These are phyloP conservation scores for Isoetes taiwanensis DNA, from an alignment of 75 land plant species.

Conservation along the genomic window DNA sequence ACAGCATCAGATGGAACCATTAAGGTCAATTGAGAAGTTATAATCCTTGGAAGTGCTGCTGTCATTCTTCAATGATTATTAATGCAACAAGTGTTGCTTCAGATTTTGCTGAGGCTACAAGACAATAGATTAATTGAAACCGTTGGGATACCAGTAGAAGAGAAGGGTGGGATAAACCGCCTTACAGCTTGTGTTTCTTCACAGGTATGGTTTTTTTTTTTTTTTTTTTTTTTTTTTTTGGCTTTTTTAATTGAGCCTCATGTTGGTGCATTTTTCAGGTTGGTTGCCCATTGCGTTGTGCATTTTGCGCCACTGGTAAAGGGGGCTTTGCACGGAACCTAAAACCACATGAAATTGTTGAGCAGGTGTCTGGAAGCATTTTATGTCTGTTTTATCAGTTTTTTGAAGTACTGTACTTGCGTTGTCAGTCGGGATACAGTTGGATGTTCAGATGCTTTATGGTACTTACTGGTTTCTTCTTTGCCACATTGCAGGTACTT, in stretches of 20 bases:
- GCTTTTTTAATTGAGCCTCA: neutral
- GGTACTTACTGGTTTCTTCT: neutral
- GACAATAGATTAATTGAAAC: slow-evolving; percentile 83
- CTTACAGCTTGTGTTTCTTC: slow-evolving; percentile 96
- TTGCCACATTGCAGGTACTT: slow-evolving; percentile 44
- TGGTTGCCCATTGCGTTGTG: slow-evolving; percentile 84
- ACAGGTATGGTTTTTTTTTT: slow-evolving; percentile 38
- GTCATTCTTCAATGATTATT: neutral
- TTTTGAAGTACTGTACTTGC: slow-evolving; percentile 6
- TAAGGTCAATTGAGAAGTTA: slow-evolving; percentile 33
- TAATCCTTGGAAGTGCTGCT: neutral
- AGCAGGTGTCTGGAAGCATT: slow-evolving; percentile 41
- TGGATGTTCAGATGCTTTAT: neutral
- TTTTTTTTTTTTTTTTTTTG: neutral
- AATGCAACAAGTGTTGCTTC: slow-evolving; percentile 10
- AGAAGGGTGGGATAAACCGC: slow-evolving; percentile 43
- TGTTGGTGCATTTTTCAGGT: slow-evolving; percentile 34
- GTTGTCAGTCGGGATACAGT: neutral
- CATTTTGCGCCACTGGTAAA: slow-evolving; percentile 98
- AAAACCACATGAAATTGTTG: slow-evolving; percentile 84
- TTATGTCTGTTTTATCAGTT: neutral
- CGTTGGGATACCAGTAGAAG: slow-evolving; percentile 85
- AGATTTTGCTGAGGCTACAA: slow-evolving; percentile 65
- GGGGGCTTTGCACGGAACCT: slow-evolving; percentile 90
- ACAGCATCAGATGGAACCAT: slow-evolving; percentile 84